These are phyloP conservation scores for Tardiomyces digboiensis DNA, from an alignment of 1,139 yeast species.

Conservation along the genomic window DNA sequence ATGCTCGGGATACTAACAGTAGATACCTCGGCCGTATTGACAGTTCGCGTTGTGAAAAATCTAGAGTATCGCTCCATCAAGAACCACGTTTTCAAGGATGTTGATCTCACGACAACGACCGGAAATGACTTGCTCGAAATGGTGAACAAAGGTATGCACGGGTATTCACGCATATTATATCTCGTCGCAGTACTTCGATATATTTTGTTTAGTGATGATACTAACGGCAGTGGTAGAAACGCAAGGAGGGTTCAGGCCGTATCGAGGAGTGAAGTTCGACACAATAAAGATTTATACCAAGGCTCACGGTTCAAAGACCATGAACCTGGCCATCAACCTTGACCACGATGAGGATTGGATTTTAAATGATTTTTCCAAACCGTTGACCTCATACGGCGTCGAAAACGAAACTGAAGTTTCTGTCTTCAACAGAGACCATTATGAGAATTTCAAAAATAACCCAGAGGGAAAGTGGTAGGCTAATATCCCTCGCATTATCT, in stretches of 20 bases:
- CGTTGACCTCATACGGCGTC: constrained; percentile 58
- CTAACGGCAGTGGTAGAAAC: constrained; percentile 55
- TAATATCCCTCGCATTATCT: neutral
- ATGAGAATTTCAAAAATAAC: constrained; percentile 57
- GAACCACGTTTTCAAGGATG: constrained; percentile 61
- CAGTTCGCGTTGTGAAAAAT: constrained; percentile 81
- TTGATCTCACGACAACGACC: constrained; percentile 64
- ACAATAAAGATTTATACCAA: constrained; percentile 81
- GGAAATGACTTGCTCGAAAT: constrained; percentile 48
- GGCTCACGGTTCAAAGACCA: constrained; percentile 92
- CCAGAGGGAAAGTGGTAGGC: constrained; percentile 82
- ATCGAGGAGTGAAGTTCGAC: constrained; percentile 67
- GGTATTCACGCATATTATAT: too few species aligned
- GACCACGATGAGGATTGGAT: constrained; percentile 76
- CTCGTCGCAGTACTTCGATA: too few species aligned
- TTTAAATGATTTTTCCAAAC: constrained; percentile 32
- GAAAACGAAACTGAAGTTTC: constrained; percentile 81
- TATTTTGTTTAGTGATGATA: constrained; percentile 29
- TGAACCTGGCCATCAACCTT: constrained; percentile 84
- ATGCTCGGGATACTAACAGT: neutral
- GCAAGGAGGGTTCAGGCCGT: constrained; percentile 70
- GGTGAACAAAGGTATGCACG: constrained; percentile 20
- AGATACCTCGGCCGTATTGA: constrained; percentile 28
- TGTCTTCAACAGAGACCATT: constrained; percentile 57
- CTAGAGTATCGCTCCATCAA: constrained; percentile 89